Conservation (phyloP, 148 eudicot species). For the Heliosperma pusillum region DNA sequence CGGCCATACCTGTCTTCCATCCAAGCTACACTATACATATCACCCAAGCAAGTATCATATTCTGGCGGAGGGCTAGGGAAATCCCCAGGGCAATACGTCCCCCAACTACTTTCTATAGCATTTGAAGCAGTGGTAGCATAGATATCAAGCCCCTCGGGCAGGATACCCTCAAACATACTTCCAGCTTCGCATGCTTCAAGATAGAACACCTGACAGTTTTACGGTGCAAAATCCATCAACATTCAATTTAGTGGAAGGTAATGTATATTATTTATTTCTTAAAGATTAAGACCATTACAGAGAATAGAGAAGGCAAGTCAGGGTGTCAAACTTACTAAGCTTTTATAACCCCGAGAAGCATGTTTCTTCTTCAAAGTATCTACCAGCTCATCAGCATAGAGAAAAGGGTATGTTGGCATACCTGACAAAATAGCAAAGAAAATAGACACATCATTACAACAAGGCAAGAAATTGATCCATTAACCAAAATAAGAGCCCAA, state of each 20-base stretch:
- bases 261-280: background rate
- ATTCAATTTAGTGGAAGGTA: background rate
- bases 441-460: background rate
- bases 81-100: constrained; percentile 92
- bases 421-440: constrained; percentile 36
- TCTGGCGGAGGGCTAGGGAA: constrained; percentile 76
- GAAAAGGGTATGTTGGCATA: constrained; percentile 76
- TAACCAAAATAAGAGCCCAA: background rate
- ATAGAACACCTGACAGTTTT: constrained; percentile 63
- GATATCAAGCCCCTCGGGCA: constrained; percentile 75
- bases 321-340: constrained; percentile 52
- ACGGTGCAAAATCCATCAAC: constrained; percentile 6
- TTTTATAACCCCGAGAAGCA: constrained; percentile 71
- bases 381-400: constrained; percentile 68
- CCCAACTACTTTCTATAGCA: constrained; percentile 92
- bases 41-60: constrained; percentile 89
- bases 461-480: background rate
- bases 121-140: constrained; percentile 90
- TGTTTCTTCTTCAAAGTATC: constrained; percentile 71
- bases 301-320: background rate
- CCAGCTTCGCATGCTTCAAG: constrained; percentile 97
- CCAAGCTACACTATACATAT: constrained; percentile 90
- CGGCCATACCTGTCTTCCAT: constrained; percentile 82
- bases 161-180: constrained; percentile 88
- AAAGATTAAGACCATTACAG: background rate